A percentile compares a stretch with the other conserved stretches of the same genome.
Evolutionary conservation across 495 filamentous ascomycete species (phyloP).

Genomic region (Penicillium psychrofluorescens): DNA sequence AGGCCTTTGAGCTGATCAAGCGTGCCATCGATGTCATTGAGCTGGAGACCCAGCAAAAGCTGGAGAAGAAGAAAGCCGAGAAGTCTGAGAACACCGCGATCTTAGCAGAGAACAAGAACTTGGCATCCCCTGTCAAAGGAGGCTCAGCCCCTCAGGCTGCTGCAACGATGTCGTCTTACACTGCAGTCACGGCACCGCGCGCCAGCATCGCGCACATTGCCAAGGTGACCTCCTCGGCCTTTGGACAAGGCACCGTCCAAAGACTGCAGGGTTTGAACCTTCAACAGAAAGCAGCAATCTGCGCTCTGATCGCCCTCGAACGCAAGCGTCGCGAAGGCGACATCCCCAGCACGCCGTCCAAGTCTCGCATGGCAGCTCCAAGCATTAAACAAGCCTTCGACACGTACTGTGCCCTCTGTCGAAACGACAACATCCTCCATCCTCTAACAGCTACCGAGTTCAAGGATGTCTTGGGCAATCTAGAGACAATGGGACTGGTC

Average conservation of each 20-base stretch:
- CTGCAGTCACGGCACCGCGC: conserved; percentile 69
- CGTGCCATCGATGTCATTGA: conserved; percentile 87
- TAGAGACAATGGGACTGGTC: conserved; percentile 78
- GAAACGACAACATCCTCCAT: conserved; percentile 73
- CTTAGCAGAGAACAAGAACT: conserved; percentile 61
- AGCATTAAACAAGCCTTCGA: conserved; percentile 74
- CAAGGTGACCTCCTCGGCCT: conserved; percentile 75
- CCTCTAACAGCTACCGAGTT: conserved; percentile 86
- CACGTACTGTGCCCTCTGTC: conserved; percentile 73
- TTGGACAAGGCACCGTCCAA: conserved; percentile 76
- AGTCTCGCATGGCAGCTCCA: conserved; percentile 49
- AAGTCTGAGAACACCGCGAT: conserved; percentile 41
- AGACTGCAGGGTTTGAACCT: conserved; percentile 82
- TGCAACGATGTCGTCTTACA: conserved; percentile 49
- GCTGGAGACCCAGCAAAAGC: conserved; percentile 56
- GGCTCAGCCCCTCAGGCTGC: conserved; percentile 11
- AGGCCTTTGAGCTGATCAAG: conserved; percentile 90
- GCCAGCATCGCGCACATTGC: conserved; percentile 87
- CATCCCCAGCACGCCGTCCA: conserved; percentile 49
- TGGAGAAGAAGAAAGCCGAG: conserved; percentile 27
- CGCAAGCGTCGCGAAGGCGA: conserved; percentile 38
- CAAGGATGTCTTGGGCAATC: conserved; percentile 79
- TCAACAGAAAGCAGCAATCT: conserved; percentile 93
- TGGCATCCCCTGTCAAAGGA: conserved; percentile 49
- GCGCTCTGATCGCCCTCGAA: conserved; percentile 76